Evolutionary conservation across 2,329 filamentous ascomycete species (phyloP).

Genomic region (Trichoderma harzianum): DNA sequence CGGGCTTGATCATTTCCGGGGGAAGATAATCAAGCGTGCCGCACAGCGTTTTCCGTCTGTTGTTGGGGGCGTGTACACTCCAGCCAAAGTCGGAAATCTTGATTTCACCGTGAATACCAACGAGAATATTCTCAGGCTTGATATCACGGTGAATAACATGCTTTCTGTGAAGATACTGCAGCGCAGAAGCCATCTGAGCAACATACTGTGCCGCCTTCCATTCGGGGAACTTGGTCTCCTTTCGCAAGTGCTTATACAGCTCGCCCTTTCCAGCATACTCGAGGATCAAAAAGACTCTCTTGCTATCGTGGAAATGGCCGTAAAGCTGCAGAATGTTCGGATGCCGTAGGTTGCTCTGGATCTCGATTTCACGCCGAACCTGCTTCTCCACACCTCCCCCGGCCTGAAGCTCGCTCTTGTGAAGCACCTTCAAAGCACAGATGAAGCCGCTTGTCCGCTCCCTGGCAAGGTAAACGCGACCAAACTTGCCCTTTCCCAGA

Average conservation of each 20-base stretch:
- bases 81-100: slow-evolving; percentile 98
- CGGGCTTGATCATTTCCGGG: slow-evolving; percentile 91
- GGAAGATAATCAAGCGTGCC: slow-evolving; percentile 96
- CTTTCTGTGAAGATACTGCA: slow-evolving; percentile 32
- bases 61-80: slow-evolving; percentile 96
- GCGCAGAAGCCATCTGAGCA: slow-evolving; percentile 60
- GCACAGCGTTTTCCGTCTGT: slow-evolving; percentile 90
- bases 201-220: slow-evolving; percentile 68
- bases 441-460: slow-evolving; percentile 65
- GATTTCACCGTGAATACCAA: slow-evolving; percentile 91
- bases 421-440: slow-evolving; percentile 68
- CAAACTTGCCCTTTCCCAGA: slow-evolving; percentile 71
- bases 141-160: slow-evolving; percentile 34
- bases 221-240: slow-evolving; percentile 64
- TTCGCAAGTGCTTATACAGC: slow-evolving; percentile 67
- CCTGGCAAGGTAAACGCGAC: slow-evolving; percentile 67
- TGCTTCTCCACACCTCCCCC: slow-evolving; percentile 69
- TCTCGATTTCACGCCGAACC: slow-evolving; percentile 69
- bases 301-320: slow-evolving; percentile 69
- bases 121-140: slow-evolving; percentile 73
- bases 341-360: slow-evolving; percentile 68
- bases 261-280: slow-evolving; percentile 65
- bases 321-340: slow-evolving; percentile 63
- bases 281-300: slow-evolving; percentile 68
- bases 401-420: slow-evolving; percentile 70